Percentiles rank a stretch among this genome's conserved stretches.
These are phyloP conservation scores for Ustilago xerochloae DNA, from an alignment of 1,284 basidiomycete genomes.

Conservation along the genomic window DNA sequence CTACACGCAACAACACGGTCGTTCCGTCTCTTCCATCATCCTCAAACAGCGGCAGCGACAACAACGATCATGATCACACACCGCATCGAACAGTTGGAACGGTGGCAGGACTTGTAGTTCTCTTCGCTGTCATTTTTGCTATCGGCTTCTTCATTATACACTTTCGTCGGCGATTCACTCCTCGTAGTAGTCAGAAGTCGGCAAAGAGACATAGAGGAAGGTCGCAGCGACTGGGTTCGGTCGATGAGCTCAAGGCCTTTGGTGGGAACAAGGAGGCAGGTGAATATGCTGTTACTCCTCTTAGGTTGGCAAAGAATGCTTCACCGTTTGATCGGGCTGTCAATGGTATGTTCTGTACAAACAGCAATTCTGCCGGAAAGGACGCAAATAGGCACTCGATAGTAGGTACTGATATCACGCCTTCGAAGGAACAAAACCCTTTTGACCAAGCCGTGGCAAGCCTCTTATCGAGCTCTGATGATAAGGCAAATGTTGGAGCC, in stretches of 20 bases:
- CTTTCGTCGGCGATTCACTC: neutral
- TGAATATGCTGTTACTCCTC: constrained; percentile 2
- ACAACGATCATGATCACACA: neutral
- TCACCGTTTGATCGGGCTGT: constrained; percentile 23
- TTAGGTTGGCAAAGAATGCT: neutral
- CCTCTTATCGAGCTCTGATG: too few relatives aligned
- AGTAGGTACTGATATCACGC: too few relatives aligned
- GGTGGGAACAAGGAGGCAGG: constrained; percentile 2
- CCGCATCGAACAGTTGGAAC: neutral
- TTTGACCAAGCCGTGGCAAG: too few relatives aligned
- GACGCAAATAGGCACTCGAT: too few relatives aligned
- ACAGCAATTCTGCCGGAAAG: neutral
- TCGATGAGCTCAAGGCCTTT: constrained; percentile 5
- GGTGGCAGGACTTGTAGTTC: neutral
- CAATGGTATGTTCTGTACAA: constrained; percentile 3
- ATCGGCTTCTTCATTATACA: constrained; percentile 8
- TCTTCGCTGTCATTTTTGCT: neutral
- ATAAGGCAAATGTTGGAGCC: too few relatives aligned
- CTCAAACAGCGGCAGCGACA: neutral
- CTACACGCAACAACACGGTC: constrained; percentile 21
- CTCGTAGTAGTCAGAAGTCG: neutral
- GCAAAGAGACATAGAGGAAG: neutral
- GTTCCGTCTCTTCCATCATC: neutral
- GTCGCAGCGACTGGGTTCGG: constrained; percentile 12
- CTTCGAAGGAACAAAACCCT: too few relatives aligned